Evolutionary conservation across 352 stramenopile genomes (phyloP), one percentile per base, ranked within the genome.

Genomic region (Pythium apleroticum): DNA sequence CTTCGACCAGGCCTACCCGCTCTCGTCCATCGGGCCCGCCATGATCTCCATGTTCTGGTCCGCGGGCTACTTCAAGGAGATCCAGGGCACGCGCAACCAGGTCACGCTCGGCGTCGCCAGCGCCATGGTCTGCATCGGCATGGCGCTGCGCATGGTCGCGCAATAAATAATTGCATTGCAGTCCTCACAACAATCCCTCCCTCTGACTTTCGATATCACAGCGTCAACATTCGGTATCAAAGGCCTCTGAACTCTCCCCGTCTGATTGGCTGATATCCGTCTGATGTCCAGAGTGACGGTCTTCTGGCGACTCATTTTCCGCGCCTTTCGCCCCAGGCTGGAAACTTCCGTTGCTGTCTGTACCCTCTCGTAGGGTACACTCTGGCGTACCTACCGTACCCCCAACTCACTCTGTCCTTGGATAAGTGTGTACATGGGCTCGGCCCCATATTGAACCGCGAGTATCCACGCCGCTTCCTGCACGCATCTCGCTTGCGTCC

Each of bases 1-100:
- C 12, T 94, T 94, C 28, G 84, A 94, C 61, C 77, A 92, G 59
- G 86, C 84, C n/a, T 93, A 91, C 69, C 86, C 84, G 22, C 74
- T 94, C 30, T 86, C 81, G 46, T 89, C 83, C 35, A 93, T 94
- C 57, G 86, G 84, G 7, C 86, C 84, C 0, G 86, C 84, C 14
- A 91, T 92, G 77, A 76, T 94, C 20, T 91, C 86, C 17, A 92
- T 93, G 86, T 76, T 94, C 54, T 94, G 86, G 86, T 92, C 84
- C 0, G 86, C 84, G 4, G 69, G 73, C 28, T 92, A 93, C 69
- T 94, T 94, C 58, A 85, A 85, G 37, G 86, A 94, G 66, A 93
- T 94, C 56, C 78, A 91, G 69, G 86, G 86, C 31, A 58, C 55
- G 41, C 69, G 75, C 25, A 92, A 94, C 62, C 72, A 89, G 19